phyloP scores from a whole-genome alignment of 2,329 filamentous ascomycete genomes.

The Metarhizium brunneum region DNA sequence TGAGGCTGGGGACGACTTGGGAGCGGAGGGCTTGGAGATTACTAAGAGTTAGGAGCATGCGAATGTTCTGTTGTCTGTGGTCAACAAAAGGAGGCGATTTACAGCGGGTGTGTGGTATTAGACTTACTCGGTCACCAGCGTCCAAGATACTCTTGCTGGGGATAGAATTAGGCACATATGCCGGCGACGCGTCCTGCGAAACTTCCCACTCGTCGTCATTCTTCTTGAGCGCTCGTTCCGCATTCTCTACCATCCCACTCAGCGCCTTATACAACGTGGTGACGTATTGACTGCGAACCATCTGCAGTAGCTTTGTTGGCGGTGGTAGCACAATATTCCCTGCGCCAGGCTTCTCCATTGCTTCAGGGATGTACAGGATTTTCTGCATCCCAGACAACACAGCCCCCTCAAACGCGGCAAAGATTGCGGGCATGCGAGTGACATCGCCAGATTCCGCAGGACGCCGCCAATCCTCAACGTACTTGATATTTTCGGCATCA shows the following conservation, averaged over 20 bases:
- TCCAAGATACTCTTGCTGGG: conserved; percentile 40
- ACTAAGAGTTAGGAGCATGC: conserved; percentile 87
- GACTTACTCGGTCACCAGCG: conserved; percentile 45
- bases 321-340: conserved; percentile 77
- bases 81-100: neutral
- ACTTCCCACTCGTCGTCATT: conserved; percentile 53
- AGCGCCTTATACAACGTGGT: conserved; percentile 89
- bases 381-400: conserved; percentile 85
- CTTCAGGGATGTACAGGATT: conserved; percentile 86
- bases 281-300: conserved; percentile 87
- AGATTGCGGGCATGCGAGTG: conserved; percentile 82
- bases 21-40: conserved; percentile 79
- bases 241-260: conserved; percentile 95
- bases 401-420: conserved; percentile 75
- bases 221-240: conserved; percentile 63
- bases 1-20: conserved; percentile 78
- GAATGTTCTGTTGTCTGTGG: conserved; percentile 57
- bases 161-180: conserved; percentile 11
- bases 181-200: conserved; percentile 32
- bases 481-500: conserved; percentile 86
- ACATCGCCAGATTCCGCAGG: conserved; percentile 74
- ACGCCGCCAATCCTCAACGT: conserved; percentile 88
- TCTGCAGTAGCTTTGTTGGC: conserved; percentile 76
- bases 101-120: neutral
- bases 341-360: conserved; percentile 62